Evolutionary conservation across 108 stramenopile genomes (phyloP).

Genomic region (Pseudonitzschia multistriata): DNA sequence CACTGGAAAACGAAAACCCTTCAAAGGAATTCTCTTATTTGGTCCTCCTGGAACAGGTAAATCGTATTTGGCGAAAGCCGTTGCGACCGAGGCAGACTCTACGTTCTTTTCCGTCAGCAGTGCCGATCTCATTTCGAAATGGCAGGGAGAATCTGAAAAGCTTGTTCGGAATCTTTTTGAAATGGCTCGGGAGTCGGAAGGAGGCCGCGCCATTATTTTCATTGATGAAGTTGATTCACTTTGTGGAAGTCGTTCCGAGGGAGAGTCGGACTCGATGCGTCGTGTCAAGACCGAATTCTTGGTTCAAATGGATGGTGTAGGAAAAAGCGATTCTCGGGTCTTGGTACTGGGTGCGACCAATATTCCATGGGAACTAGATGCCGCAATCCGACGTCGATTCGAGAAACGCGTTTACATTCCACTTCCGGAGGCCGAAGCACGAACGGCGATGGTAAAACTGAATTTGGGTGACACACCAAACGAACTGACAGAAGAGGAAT

Average conservation of each 20-base stretch:
- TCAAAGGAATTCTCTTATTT: slow-evolving; percentile 96
- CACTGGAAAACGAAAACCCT: slow-evolving; percentile 89
- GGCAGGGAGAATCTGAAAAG: slow-evolving; percentile 98
- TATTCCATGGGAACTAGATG: slow-evolving; percentile 98
- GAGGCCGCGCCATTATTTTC: slow-evolving; percentile 88
- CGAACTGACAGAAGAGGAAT: slow-evolving; percentile 79
- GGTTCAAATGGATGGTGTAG: slow-evolving; percentile 99
- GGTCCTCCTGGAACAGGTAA: slow-evolving; percentile 93
- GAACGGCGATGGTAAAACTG: slow-evolving; percentile 90
- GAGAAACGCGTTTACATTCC: slow-evolving; percentile 99
- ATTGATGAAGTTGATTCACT: slow-evolving; percentile 97
- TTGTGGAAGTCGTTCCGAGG: slow-evolving; percentile 88
- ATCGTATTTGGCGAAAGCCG: slow-evolving; percentile 98
- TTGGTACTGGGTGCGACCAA: slow-evolving; percentile 96
- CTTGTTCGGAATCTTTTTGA: slow-evolving; percentile 97
- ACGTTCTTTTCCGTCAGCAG: slow-evolving; percentile 97
- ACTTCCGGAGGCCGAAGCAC: slow-evolving; percentile 87
- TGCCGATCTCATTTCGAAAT: slow-evolving; percentile 95
- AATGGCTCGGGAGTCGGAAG: slow-evolving; percentile 92
- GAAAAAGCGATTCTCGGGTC: slow-evolving; percentile 75
- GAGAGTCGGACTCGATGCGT: slow-evolving; percentile 88
- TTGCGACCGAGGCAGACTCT: slow-evolving; percentile 98
- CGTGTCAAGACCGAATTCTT: slow-evolving; percentile 99
- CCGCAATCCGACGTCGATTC: slow-evolving; percentile 98
- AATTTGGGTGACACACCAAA: slow-evolving; percentile 91